Conservation (phyloP, 176 grass and related monocot species). For the Oryza rufipogon region DNA sequence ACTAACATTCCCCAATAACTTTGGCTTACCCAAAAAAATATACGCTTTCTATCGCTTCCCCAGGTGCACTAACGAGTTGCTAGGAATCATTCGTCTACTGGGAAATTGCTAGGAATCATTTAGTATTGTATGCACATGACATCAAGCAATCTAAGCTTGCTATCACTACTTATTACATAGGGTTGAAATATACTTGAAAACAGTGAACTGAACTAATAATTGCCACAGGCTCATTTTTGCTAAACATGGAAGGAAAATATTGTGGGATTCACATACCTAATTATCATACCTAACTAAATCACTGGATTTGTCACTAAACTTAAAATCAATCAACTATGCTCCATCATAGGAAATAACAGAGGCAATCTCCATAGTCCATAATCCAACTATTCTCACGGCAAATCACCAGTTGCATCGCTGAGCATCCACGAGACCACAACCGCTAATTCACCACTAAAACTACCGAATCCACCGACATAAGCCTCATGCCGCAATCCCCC, state of each 20-base stretch:
- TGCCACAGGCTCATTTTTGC: not conserved
- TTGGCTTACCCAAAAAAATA: not conserved
- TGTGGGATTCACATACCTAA: not conserved
- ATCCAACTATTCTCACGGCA: not conserved
- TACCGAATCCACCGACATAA: not conserved
- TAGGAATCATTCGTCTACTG: not conserved
- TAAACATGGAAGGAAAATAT: not conserved
- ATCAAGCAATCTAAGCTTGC: not conserved
- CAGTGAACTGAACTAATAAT: not conserved
- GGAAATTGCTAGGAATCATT: not conserved
- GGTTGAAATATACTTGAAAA: not conserved
- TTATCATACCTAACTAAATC: not conserved
- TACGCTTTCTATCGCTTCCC: not conserved
- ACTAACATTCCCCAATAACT: not conserved
- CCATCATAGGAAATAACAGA: not conserved
- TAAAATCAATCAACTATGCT: not conserved
- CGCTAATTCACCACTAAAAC: not conserved
- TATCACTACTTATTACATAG: not conserved
- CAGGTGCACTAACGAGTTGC: not conserved
- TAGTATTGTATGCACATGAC: not conserved
- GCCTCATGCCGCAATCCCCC: not conserved
- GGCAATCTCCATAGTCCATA: not conserved
- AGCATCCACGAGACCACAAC: not conserved
- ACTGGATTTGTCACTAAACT: not conserved
- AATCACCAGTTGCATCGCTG: not conserved